phyloP scores from a whole-genome alignment of 106 monocot genomes.

The Ottelia alismoides region DNA sequence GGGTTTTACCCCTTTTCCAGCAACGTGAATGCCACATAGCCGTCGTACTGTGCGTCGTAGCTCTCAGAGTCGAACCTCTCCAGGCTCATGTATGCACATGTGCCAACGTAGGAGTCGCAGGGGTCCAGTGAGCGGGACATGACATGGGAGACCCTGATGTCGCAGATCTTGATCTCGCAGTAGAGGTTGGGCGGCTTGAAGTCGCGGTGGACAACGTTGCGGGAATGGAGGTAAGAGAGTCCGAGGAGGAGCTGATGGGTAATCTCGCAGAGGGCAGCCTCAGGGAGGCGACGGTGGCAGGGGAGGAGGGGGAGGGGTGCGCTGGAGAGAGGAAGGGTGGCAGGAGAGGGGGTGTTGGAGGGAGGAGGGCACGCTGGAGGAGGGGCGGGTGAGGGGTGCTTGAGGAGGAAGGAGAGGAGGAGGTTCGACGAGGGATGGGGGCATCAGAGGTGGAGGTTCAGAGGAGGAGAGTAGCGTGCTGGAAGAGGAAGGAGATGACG shows the following conservation, averaged over 20 bases:
- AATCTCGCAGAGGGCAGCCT: conserved; percentile 21
- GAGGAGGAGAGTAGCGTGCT: too few relatives aligned
- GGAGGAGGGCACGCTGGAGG: conserved; percentile 6
- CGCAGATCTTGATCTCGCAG: conserved; percentile 22
- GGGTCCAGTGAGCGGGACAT: conserved; percentile 16
- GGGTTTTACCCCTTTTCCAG: conserved; percentile 7
- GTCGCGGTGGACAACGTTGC: conserved; percentile 19
- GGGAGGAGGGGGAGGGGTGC: conserved; percentile 14
- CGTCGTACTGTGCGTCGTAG: conserved; percentile 15
- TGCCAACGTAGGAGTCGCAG: conserved; percentile 21
- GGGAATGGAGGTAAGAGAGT: conserved; percentile 13
- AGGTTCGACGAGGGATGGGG: conserved; percentile 40
- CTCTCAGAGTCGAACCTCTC: conserved; percentile 17
- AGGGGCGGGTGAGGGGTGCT: conserved; percentile 30
- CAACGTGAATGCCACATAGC: conserved; percentile 13
- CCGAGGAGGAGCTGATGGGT: conserved; percentile 12
- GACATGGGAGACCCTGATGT: conserved; percentile 19
- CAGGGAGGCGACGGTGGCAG: conserved; percentile 15
- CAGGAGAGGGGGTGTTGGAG: conserved; percentile 17
- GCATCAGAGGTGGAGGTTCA: conserved; percentile 38
- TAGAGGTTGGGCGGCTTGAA: conserved; percentile 18
- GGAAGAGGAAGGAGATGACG: too few relatives aligned
- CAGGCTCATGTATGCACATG: conserved; percentile 27
- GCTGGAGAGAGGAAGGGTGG: conserved; percentile 29
- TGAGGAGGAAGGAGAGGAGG: conserved; percentile 42